Evolutionary conservation across 2,329 filamentous ascomycete species (phyloP).

Genomic region (Tolypocladium album): DNA sequence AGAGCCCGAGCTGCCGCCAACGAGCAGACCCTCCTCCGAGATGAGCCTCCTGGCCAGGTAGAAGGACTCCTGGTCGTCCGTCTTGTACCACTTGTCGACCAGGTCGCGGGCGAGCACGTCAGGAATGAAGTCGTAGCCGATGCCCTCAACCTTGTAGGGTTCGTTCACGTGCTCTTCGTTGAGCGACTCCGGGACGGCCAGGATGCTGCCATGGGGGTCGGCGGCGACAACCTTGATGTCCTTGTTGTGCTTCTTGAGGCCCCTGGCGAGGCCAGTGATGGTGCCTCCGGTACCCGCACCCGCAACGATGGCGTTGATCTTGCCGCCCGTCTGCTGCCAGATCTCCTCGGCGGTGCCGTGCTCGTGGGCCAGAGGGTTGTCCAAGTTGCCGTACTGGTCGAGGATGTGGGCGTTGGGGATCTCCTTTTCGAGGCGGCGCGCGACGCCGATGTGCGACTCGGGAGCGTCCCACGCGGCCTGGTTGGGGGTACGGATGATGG

Average conservation of each 20-base stretch:
- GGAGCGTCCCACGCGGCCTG: constrained; percentile 91
- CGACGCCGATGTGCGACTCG: constrained; percentile 95
- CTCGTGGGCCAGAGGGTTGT: constrained; percentile 93
- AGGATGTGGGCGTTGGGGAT: constrained; percentile 95
- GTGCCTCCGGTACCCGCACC: constrained; percentile 94
- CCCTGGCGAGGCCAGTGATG: constrained; percentile 78
- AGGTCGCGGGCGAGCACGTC: constrained; percentile 73
- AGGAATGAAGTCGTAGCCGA: constrained; percentile 96
- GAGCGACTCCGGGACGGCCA: constrained; percentile 69
- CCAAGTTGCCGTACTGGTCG: constrained; percentile 85
- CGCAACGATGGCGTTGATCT: constrained; percentile 73
- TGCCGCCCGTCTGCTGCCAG: constrained; percentile 79
- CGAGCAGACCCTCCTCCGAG: constrained; percentile 84
- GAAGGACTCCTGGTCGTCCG: constrained; percentile 85
- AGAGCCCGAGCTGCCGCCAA: constrained; percentile 88
- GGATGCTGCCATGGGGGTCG: constrained; percentile 83
- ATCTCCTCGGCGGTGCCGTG: constrained; percentile 92
- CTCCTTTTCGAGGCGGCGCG: constrained; percentile 81
- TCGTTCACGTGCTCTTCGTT: constrained; percentile 75
- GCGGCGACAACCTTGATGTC: constrained; percentile 84
- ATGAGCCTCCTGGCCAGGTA: constrained; percentile 82
- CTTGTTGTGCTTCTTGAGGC: constrained; percentile 77
- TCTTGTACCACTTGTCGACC: constrained; percentile 98
- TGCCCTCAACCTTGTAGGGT: constrained; percentile 95
- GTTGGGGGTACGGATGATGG: constrained; percentile 94